Percentiles rank a stretch among this genome's conserved stretches.
These are phyloP conservation scores for Trichoderma reesei DNA, from an alignment of 495 filamentous ascomycete species.

Conservation along the genomic window DNA sequence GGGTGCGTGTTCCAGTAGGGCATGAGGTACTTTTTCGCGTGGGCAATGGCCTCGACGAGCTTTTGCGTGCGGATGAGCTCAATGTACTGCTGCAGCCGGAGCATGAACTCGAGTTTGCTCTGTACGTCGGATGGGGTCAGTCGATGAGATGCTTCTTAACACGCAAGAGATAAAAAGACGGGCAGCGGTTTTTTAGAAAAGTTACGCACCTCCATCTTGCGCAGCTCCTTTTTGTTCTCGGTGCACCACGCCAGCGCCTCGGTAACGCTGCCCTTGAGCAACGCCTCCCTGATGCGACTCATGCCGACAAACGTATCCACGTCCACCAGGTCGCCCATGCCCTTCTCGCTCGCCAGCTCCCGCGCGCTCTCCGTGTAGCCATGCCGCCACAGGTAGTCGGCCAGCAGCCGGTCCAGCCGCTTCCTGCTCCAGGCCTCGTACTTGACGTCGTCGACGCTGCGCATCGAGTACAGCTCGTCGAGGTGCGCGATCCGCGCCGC, in stretches of 20 bases:
- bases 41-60: constrained; percentile 62
- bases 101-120: constrained; percentile 86
- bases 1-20: constrained; percentile 58
- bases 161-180: no score
- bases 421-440: constrained; percentile 84
- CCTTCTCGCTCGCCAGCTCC: constrained; percentile 59
- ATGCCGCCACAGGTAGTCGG: constrained; percentile 79
- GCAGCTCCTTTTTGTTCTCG: constrained; percentile 81
- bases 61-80: constrained; percentile 70
- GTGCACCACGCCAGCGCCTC: constrained; percentile 83
- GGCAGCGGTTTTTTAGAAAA: no score
- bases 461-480: constrained; percentile 65
- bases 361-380: constrained; percentile 73
- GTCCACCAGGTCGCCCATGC: constrained; percentile 67
- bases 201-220: constrained; percentile 71
- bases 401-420: constrained; percentile 72
- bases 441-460: constrained; percentile 78
- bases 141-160: no score
- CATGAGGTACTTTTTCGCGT: constrained; percentile 72
- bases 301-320: constrained; percentile 80
- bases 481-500: constrained; percentile 71
- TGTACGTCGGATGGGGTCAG: constrained; percentile 21
- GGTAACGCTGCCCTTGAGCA: constrained; percentile 58
- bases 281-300: constrained; percentile 59
- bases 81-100: constrained; percentile 92